A percentile compares a stretch with the other conserved stretches of the same genome.
These are phyloP conservation scores for Arthrobotrys pseudoclavata DNA, from an alignment of 2,329 filamentous ascomycete species.

Conservation along the genomic window DNA sequence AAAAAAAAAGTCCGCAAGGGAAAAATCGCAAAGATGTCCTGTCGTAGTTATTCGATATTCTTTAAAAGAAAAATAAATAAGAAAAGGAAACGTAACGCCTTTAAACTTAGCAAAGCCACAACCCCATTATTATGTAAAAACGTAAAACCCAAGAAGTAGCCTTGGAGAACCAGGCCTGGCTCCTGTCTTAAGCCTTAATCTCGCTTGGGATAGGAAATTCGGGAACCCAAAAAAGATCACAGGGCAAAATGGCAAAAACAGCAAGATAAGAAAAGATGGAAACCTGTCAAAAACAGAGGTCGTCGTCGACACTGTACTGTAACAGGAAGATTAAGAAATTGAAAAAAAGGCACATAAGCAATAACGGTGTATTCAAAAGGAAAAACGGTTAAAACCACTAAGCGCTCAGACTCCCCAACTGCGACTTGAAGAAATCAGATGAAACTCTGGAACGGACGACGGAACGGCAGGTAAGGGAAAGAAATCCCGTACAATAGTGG, in stretches of 20 bases:
- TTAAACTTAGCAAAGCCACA: conserved; percentile 41
- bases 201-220: conserved; percentile 59
- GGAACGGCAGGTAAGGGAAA: conserved; percentile 22
- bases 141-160: neutral
- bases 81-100: conserved; percentile 11
- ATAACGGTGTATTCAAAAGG: neutral
- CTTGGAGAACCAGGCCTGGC: conserved; percentile 10
- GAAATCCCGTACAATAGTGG: conserved; percentile 32
- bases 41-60: conserved; percentile 11
- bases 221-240: conserved; percentile 25
- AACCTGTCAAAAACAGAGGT: neutral
- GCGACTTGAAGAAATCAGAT: conserved; percentile 15
- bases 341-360: neutral
- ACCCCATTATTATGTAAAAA: conserved; percentile 35
- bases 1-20: neutral
- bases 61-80: conserved; percentile 10
- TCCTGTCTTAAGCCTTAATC: conserved; percentile 32
- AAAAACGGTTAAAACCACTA: conserved; percentile 48
- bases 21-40: conserved; percentile 1
- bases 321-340: conserved; percentile 17
- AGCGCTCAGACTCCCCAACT: conserved; percentile 36
- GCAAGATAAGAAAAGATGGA: neutral
- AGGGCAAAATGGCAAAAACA: conserved; percentile 40
- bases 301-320: neutral
- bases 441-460: conserved; percentile 42